Percentiles rank a stretch among this genome's conserved stretches.
These are phyloP conservation scores for Phytophthora sp. DNA, from an alignment of 352 stramenopile genomes.

Conservation along the genomic window DNA sequence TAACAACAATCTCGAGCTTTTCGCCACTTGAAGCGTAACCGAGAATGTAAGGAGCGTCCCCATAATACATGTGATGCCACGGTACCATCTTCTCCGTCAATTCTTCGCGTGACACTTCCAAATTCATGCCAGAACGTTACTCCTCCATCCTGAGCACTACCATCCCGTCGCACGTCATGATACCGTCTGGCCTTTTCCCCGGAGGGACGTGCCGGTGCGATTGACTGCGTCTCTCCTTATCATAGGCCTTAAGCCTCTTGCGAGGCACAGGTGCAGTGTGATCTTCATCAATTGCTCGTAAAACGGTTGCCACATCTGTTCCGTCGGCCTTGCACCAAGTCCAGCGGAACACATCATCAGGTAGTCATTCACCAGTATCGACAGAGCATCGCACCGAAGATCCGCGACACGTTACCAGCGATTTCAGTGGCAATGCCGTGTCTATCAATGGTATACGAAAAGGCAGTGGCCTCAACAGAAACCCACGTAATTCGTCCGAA, in stretches of 20 bases:
- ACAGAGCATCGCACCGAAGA: too few relatives aligned
- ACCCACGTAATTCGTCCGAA: too few relatives aligned
- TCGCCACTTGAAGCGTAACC: constrained; percentile 16
- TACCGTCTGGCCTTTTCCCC: background rate
- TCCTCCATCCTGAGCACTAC: constrained; percentile 19
- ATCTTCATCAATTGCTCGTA: background rate
- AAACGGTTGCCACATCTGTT: background rate
- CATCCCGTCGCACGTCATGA: background rate
- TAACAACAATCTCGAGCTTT: constrained; percentile 15
- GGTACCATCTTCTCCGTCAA: constrained; percentile 8
- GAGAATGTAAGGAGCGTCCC: constrained; percentile 28
- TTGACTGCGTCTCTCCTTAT: background rate
- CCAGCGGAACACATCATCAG: too few relatives aligned
- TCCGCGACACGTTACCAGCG: too few relatives aligned
- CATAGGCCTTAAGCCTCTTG: background rate
- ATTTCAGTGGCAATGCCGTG: too few relatives aligned
- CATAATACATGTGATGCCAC: constrained; percentile 27
- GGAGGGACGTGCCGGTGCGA: background rate
- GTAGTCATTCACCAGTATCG: too few relatives aligned
- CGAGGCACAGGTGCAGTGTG: background rate
- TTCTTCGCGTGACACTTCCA: constrained; percentile 1
- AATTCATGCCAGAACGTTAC: background rate
- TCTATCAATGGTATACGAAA: too few relatives aligned
- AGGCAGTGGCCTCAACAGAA: too few relatives aligned
- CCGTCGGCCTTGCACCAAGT: too few relatives aligned